Conservation (phyloP, 2,329 filamentous ascomycete species). For the Aureobasidium melanogenum region DNA sequence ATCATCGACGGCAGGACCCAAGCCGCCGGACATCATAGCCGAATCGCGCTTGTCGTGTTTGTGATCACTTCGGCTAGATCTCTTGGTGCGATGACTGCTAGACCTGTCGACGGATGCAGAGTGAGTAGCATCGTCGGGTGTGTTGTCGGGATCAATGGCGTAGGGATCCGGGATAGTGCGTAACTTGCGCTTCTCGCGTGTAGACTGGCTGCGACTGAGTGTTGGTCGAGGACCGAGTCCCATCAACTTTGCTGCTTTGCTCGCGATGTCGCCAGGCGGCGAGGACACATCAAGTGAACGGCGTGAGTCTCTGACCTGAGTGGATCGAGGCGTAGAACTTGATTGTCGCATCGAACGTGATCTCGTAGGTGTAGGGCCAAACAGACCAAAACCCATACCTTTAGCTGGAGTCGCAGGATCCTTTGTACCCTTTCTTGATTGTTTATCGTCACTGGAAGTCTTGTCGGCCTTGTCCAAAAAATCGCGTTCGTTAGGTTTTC, state of each 20-base stretch:
- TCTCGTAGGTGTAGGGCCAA: constrained; percentile 42
- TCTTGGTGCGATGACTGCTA: constrained; percentile 19
- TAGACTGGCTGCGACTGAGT: constrained; percentile 37
- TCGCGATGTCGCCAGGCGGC: neutral
- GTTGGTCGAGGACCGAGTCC: constrained; percentile 37
- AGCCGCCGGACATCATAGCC: constrained; percentile 29
- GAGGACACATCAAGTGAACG: neutral
- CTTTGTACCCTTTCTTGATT: constrained; percentile 38
- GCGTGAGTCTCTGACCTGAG: neutral
- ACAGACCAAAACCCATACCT: constrained; percentile 51
- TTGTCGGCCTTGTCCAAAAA: constrained; percentile 31
- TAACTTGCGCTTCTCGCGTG: constrained; percentile 43
- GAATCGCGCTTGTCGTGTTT: constrained; percentile 34
- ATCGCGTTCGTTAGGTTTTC: constrained; percentile 41
- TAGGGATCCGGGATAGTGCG: constrained; percentile 49
- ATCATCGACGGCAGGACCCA: constrained; percentile 30
- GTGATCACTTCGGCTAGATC: constrained; percentile 19
- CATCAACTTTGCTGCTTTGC: constrained; percentile 35
- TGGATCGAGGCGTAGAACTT: constrained; percentile 32
- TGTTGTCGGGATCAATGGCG: constrained; percentile 52
- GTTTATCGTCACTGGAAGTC: constrained; percentile 66
- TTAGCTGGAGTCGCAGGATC: constrained; percentile 46
- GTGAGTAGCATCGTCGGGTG: constrained; percentile 31
- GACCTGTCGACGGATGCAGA: constrained; percentile 25
- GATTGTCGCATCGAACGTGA: constrained; percentile 60